Percentiles rank a stretch among this genome's conserved stretches.
These are phyloP conservation scores for Globisporangium canariense DNA, from an alignment of 352 stramenopile genomes.

Conservation along the genomic window DNA sequence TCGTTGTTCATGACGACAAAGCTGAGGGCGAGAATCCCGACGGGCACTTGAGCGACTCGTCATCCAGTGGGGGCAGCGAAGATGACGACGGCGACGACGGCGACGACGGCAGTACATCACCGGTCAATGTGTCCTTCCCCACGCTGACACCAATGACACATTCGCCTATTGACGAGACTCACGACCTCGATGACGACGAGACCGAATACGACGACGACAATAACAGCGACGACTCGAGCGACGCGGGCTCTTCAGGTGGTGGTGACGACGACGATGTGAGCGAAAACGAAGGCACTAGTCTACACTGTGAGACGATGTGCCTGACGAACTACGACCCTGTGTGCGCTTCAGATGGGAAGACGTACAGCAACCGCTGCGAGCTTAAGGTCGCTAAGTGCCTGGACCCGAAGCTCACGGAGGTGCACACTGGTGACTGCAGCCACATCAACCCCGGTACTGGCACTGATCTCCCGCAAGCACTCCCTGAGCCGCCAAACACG, in stretches of 20 bases:
- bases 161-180: neutral
- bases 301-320: neutral
- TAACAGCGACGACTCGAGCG: neutral
- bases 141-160: neutral
- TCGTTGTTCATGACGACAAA: too few relatives aligned
- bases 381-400: slow-evolving; percentile 16
- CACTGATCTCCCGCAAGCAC: neutral
- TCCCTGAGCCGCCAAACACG: neutral
- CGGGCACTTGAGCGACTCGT: neutral
- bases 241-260: neutral
- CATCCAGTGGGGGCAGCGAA: neutral
- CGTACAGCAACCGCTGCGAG: slow-evolving; percentile 16
- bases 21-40: neutral
- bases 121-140: neutral
- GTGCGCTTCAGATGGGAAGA: slow-evolving; percentile 20
- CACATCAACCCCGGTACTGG: neutral
- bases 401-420: neutral
- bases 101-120: neutral
- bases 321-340: slow-evolving; percentile 2
- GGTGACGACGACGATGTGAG: neutral
- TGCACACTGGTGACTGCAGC: neutral
- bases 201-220: neutral
- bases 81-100: neutral
- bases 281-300: too few relatives aligned
- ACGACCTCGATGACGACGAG: neutral